Base-by-base conservation (phyloP, 169 alveolate species). In the Eimeria necatrix region DNA sequence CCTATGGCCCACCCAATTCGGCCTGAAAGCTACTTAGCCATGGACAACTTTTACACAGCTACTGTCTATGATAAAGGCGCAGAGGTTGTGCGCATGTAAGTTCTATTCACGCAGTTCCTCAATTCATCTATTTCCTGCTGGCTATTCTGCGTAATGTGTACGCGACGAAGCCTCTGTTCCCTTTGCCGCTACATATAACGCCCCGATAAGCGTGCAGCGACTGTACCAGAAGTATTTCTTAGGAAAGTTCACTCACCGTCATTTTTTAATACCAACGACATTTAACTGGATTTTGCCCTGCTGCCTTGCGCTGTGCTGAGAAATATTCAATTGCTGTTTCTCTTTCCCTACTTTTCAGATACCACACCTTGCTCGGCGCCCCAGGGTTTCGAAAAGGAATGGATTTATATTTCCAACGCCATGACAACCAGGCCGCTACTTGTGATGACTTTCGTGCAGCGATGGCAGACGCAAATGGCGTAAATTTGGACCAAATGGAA, bases 51-150 rank as follows among this genome's bases (percentile, higher is more conserved):
- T 90, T 98, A 98, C 96, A 98, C 99, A 4, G 93, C 98, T 48
- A 98, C 99, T 0, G 99, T 98, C 5, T 98, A 98, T 95, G 98
- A 97, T 94, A 98, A 98, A 96, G 99, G 99, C n/a, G 97, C 98
- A 41, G 99, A 98, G 95, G 99, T 98, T n/a, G 97, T 98, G 73
- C 98, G 99, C 94, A 98, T 98, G 99, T 90, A 22, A 51, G 95
- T 56, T 56, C 68, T 56, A 18, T 56, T 2, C 2, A 32, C 41
- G 41, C 41, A 32, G 0, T 32, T 32, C 41, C 41, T 32, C 41
- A 32, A 2, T 32, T 32, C 41, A 2, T 32, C 41, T 0, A 32
- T 2, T 32, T 32, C 3, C 3, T 32, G 41, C 41, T 32, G 41
- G 41, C 41, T 32, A 32, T 32, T 32, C 41, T 32, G 41, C 41